phyloP scores from a whole-genome alignment of 2,329 filamentous ascomycete genomes.

The Curvularia sp. region DNA sequence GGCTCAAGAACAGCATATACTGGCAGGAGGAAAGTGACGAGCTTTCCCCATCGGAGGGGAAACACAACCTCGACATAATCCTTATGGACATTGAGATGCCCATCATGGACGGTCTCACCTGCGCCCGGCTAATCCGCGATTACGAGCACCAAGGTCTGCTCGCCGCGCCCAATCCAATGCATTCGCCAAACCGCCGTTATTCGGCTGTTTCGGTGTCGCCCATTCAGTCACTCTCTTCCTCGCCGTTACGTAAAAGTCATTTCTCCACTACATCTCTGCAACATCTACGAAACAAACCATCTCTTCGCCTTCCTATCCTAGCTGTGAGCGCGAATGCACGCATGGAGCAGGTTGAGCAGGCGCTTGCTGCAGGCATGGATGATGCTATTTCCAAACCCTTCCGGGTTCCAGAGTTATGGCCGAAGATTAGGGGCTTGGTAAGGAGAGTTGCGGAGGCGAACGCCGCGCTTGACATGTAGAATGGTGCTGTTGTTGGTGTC shows the following conservation, averaged over 20 bases:
- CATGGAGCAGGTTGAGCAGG: slow-evolving; percentile 41
- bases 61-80: slow-evolving; percentile 32
- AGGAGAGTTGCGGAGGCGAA: slow-evolving; percentile 8
- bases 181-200: slow-evolving; percentile 5
- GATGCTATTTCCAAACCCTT: slow-evolving; percentile 39
- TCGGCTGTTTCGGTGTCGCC: slow-evolving; percentile 1
- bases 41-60: background rate
- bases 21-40: slow-evolving; percentile 22
- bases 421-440: slow-evolving; percentile 23
- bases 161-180: slow-evolving; percentile 4
- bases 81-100: slow-evolving; percentile 49
- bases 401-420: slow-evolving; percentile 33
- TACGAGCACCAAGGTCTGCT: slow-evolving; percentile 35
- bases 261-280: slow-evolving; percentile 3
- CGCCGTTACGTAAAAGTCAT: background rate
- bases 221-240: background rate
- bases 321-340: slow-evolving; percentile 48
- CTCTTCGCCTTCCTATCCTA: slow-evolving; percentile 35
- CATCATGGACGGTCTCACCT: slow-evolving; percentile 44
- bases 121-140: slow-evolving; percentile 37
- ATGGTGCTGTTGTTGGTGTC: background rate
- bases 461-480: background rate
- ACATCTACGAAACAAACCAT: background rate
- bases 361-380: slow-evolving; percentile 43
- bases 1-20: slow-evolving; percentile 41